Conservation (phyloP, 1,139 yeast species). For the Debaryomyces subglobosus region DNA sequence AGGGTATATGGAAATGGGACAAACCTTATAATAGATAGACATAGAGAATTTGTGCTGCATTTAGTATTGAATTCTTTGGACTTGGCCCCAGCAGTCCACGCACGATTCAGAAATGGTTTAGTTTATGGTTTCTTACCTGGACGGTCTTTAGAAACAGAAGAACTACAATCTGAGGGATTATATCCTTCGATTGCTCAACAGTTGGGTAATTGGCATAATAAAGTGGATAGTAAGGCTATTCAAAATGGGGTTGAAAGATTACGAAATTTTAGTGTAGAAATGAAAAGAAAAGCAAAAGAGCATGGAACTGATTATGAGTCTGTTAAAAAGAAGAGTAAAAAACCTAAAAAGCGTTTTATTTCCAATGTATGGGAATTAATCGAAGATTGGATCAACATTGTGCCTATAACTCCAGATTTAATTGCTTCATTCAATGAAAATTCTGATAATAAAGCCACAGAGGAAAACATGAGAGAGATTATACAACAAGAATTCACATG, state of each 20-base stretch:
- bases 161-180: constrained; percentile 49
- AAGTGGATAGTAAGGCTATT: constrained; percentile 47
- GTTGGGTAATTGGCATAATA: constrained; percentile 72
- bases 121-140: constrained; percentile 75
- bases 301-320: constrained; percentile 12
- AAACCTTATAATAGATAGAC: constrained; percentile 70
- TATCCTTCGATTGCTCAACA: constrained; percentile 66
- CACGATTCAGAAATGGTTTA: constrained; percentile 73
- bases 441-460: constrained; percentile 23
- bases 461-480: constrained; percentile 39
- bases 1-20: constrained; percentile 82
- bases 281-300: constrained; percentile 17
- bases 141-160: constrained; percentile 59
- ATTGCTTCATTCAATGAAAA: constrained; percentile 44
- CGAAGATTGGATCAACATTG: constrained; percentile 61
- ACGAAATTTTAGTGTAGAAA: constrained; percentile 34
- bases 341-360: constrained; percentile 35
- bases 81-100: constrained; percentile 71
- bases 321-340: constrained; percentile 17
- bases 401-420: constrained; percentile 55
- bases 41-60: constrained; percentile 76
- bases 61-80: constrained; percentile 59
- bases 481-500: constrained; percentile 56
- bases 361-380: constrained; percentile 62
- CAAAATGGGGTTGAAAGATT: constrained; percentile 54